Evolutionary conservation across 768 basidiomycete genomes (phyloP), one percentile per base, ranked within the genome.

Genomic region (Psilocybe cubensis): DNA sequence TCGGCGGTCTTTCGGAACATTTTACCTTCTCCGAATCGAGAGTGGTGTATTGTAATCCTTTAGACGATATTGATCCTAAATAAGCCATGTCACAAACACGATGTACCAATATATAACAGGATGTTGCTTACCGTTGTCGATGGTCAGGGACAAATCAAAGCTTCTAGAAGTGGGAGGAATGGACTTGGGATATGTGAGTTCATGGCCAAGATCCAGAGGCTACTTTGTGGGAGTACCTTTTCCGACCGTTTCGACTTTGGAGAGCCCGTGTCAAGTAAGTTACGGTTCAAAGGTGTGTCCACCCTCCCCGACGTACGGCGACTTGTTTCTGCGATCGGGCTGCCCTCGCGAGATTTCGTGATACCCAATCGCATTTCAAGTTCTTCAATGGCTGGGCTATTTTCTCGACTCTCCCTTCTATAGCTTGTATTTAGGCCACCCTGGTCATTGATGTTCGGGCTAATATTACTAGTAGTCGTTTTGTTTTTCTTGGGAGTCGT

Each of bases 321-420:
- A 43, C 9, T 35, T 28, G 41, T 31, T 6, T 51, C 42, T 7
- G 45, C 2, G 29, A 50, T 14, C 5, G 56, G 56, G 40, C 56
- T 57, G 18, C 56, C 31, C 29, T 48, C 46, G 9, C 46, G 25
- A n/a, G 46, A 48, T 20, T 48, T 48, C 27, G 27, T 48, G 17
- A 48, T 25, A 29, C 46, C 46, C 20, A 48, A n/a, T 48, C 46
- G 46, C 46, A 48, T 48, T 48, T 75, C 75, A 38, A 82, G 73
- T 60, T 84, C 83, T 56, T 82, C 80, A 18, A 82, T 66, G 8
- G 78, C 77, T 11, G 85, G 84, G 55, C 84, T 87, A 29, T 78
- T 74, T 60, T 84, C 82, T 18, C 83, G 83, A 80, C 59, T 88
- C 83, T 17, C 87, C 21, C 65, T 66, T 28, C 58, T 68, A 38